Evolutionary conservation across 2,329 filamentous ascomycete species (phyloP), one percentile per base, ranked within the genome.

Genomic region (Botryotinia narcissicola): DNA sequence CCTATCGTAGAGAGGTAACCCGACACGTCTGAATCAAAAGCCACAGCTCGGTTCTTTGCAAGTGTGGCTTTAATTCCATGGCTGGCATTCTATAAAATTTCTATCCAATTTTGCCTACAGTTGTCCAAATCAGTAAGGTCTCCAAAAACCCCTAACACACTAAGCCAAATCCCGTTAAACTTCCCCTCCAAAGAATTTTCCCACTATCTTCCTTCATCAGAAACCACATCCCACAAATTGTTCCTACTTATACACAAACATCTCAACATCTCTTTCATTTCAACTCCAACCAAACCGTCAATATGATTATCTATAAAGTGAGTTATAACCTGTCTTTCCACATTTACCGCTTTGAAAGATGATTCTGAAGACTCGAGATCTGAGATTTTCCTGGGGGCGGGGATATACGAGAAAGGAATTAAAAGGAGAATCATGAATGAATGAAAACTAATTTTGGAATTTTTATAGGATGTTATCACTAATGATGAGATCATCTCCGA

Each of bases 401-500:
- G 61, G 69, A 42, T 54, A 29, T 29, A 18, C 16, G 16, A 57
- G 46, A 40, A 22, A 22, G 32, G 25, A 54, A 67, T 67, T 20
- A 18, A 29, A 54, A 40, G 16, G 22, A 54, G 46, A 37, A n/a
- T 32, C 48, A 9, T 46, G 8, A 8, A 73, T 77, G 25, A 57
- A 42, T 42, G 46, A 54, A 29, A 29, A 42, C 64, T 68, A 72
- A 78, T 71, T 60, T 73, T 54, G 44, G 37, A n/a, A 71, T 66
- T 32, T 29, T 51, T 64, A 54, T 70, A 99, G 96, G 96, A 99
- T 83, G 86, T 96, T 80, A 83, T 98, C 85, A 93, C 90, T 84
- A 93, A 87, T 78, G 95, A 98, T 86, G 96, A 99, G 92, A 89
- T 99, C 84, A 91, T 98, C 90, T 97, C 96, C 82, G 95, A 98